Base-by-base conservation (phyloP, 768 basidiomycete genomes). In the Lactarius sp. region DNA sequence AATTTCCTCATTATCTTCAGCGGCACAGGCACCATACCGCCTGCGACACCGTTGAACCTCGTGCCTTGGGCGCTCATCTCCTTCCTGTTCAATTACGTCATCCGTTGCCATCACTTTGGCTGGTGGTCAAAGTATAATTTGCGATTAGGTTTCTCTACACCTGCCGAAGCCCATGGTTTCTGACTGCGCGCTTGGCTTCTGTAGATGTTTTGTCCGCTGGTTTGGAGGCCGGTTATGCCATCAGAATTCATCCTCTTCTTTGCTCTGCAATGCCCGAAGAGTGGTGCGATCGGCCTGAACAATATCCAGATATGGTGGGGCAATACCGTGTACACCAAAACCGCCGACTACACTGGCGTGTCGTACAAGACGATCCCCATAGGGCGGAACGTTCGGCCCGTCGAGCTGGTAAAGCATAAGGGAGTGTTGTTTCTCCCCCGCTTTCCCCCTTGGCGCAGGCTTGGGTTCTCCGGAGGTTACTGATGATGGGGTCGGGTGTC, bases 271-370 rank as follows among this genome's bases (percentile, higher is more conserved):
- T 88, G 82, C 68, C 88, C 87, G 2, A 65, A 67, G 62, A 79
- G 86, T 60, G 87, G 87, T 2, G 74, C 73, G 14, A 86, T 89
- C 66, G 88, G 85, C 7, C 6, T 70, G 13, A 74, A 76, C 41
- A 85, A 65, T 5, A 70, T 90, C 50, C 81, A 82, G 63, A 61
- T 65, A 4, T 90, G 88, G 88, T 89, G 87, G 87, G 88, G 88
- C 14, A 89, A 89, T 66, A 81, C 75, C 65, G 71, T 74, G 6
- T 72, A 50, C 68, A 2, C 55, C 41, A 70, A 73, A 0, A 77
- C 74, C 0, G 76, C 70, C 2, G 77, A 77, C 52, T 70, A 56
- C 0, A 20, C 56, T 3, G 66, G 65, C 34, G 51, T 65, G 3
- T 14, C 71, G 33, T 37, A 65, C 41, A 66, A 60, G 56, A 52